Evolutionary conservation across 73 alveolate genomes (phyloP), one percentile per base, ranked within the genome.

Genomic region (Blepharisma japonicum): DNA sequence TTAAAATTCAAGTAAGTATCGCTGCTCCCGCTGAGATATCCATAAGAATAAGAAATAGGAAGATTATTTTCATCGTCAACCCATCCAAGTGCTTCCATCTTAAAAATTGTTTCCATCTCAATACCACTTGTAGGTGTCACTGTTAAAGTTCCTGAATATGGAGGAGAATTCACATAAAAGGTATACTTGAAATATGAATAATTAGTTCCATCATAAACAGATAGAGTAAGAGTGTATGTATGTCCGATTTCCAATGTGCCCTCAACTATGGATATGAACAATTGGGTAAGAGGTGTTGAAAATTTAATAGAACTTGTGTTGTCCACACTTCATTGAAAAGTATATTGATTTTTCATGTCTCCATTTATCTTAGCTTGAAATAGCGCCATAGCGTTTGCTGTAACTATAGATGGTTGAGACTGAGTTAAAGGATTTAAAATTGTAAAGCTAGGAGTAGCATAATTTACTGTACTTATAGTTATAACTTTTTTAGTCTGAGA

Each of bases 111-210:
- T 25, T 61, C 74, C 11, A 25, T 0, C 5, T 61, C 74, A 1
- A 5, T 39, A 8, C 74, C 74, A 14, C 23, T 11, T 25, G 11
- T 39, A 14, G 74, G 74, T 1, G 14, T 25, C 14, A 61, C 74
- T 20, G 14, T 39, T 8, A 61, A 61, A 25, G 18, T 61, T 25
- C 74, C 74, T 61, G 74, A 61, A 61, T 61, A 14, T 9, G 74
- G 74, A 20, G 74, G 74, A 20, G 67, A 53, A 53, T 53, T 53
- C 4, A 53, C 23, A 4, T 11, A 14, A 53, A 53, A 53, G 4
- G 2, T 2, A 53, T 53, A 53, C 5, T 53, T 14, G 23, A 14
- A 53, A 53, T 53, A 14, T 11, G 67, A 53, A 53, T 53, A 14
- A 53, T 53, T 14, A 32, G 42, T 32, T 14, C 67, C n/a, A 53